Evolutionary conservation across 257 asterid species (phyloP), one percentile per base, ranked within the genome.

Genomic region (Ehretia macrophylla): DNA sequence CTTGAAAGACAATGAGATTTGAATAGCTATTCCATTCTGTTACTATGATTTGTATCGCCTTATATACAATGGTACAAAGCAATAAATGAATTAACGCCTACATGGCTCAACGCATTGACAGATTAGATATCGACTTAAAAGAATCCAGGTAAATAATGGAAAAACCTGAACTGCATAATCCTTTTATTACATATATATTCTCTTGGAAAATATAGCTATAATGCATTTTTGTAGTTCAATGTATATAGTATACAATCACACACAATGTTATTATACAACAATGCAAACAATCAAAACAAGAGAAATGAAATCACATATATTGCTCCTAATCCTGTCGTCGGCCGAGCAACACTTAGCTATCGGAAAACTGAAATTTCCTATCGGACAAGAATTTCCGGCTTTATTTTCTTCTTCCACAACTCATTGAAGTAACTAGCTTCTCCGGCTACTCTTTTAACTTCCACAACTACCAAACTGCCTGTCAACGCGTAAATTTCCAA

Each of bases 401-500:
- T 73, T 50, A 87, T 68, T 40, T 78, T 80, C 10, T 76, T 76
- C 55, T 64, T 80, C 84, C 84, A 77, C 45, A 83, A 11, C 18
- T 74, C 72, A 0, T 64, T 67, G 20, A 83, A 90, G 8, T 69
- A 72, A 8, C 62, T 55, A 46, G 71, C 63, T 11, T 85, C 83
- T 8, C 96, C 98, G 14, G 73, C 69, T 49, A 65, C 75, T 58
- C 80, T 60, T 42, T 72, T 84, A 45, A 68, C 83, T 62, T 87
- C 96, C 58, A 91, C 85, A 1, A 91, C 85, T 0, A 76, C 83
- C 66, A 87, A 64, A 5, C 40, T 44, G 14, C 72, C 81, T 0
- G 86, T 90, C 71, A 90, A 59, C 52, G 74, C 85, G 76, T 62
- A 63, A 37, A 87, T 70, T 45, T 80, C 86, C 65, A 91, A 10